phyloP scores from a whole-genome alignment of 257 asterid species.

The Plantago major region DNA sequence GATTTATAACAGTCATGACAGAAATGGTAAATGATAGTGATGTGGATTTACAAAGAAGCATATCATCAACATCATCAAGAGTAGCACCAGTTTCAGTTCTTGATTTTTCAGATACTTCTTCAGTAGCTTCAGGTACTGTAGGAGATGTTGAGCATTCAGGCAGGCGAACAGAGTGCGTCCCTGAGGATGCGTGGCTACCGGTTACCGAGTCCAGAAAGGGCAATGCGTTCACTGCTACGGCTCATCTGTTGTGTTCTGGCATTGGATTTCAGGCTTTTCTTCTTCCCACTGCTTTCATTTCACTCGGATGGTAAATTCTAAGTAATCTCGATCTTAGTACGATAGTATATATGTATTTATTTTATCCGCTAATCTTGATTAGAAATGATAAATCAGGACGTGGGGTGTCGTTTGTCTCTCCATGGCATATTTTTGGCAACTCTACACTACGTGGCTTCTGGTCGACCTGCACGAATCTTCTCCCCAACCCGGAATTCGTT shows the following conservation, averaged over 20 bases:
- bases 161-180: neutral
- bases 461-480: neutral
- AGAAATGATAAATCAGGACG: conserved; percentile 30
- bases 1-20: too few species aligned
- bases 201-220: conserved; percentile 60
- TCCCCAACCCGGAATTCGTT: conserved; percentile 4
- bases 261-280: conserved; percentile 50
- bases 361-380: neutral
- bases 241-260: conserved; percentile 47
- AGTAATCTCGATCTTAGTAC: too few species aligned
- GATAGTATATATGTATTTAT: too few species aligned
- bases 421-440: conserved; percentile 48
- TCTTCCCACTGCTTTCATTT: conserved; percentile 55
- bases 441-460: conserved; percentile 60
- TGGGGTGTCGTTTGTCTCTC: conserved; percentile 44
- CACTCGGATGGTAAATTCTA: conserved; percentile 49
- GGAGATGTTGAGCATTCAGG: too few species aligned
- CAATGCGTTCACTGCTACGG: conserved; percentile 28
- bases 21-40: too few species aligned
- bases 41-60: too few species aligned
- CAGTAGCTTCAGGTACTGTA: too few species aligned
- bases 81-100: too few species aligned
- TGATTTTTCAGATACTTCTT: too few species aligned
- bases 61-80: too few species aligned
- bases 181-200: conserved; percentile 44